These are phyloP conservation scores for Dactylis glomerata DNA, from an alignment of 176 grass and related monocot genomes.

Conservation along the genomic window DNA sequence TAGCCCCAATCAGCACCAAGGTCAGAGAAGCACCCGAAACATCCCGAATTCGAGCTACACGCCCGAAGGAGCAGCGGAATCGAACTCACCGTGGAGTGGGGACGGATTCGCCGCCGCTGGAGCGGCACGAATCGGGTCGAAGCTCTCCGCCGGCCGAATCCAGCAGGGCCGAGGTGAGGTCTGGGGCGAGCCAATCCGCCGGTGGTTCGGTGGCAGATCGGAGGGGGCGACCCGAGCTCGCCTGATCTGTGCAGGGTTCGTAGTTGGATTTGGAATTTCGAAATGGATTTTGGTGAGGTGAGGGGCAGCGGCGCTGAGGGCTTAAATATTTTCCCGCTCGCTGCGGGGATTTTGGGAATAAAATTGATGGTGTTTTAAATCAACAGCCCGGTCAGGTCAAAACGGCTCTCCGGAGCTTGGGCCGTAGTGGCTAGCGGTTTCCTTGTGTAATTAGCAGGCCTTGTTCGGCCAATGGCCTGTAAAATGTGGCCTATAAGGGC, in stretches of 20 bases:
- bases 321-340: conserved; percentile 33
- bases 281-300: not conserved
- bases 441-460: no score
- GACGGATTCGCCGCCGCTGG: not conserved
- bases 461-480: no score
- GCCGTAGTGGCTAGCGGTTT: no score
- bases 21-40: not conserved
- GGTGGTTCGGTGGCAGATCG: not conserved
- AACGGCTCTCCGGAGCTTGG: not conserved
- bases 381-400: not conserved
- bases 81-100: not conserved
- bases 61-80: not conserved
- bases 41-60: not conserved
- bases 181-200: not conserved
- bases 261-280: conserved; percentile 13
- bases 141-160: not conserved
- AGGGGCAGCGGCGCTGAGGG: not conserved
- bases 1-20: not conserved
- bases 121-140: not conserved
- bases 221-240: not conserved
- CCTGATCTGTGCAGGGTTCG: not conserved
- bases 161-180: not conserved
- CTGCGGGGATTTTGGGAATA: not conserved
- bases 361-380: not conserved
- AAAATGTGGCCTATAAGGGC: no score